Percentiles rank a stretch among this genome's conserved stretches.
Evolutionary conservation across 805 yeast genomes (phyloP).

Genomic region (Blastobotrys americana): DNA sequence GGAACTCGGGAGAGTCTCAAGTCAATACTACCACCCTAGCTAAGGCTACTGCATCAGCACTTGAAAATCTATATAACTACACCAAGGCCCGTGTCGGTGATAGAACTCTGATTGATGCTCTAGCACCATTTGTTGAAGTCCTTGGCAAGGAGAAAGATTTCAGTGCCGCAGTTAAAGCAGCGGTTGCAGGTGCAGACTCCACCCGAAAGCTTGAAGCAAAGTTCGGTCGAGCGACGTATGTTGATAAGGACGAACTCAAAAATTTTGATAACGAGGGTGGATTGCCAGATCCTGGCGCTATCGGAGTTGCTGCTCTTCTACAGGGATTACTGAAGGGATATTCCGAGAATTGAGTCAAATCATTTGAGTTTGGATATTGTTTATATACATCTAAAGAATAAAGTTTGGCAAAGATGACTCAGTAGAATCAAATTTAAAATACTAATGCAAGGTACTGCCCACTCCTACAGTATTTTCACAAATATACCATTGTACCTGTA

Average conservation of each 20-base stretch:
- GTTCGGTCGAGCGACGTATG: constrained; percentile 92
- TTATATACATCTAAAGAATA: too few relatives aligned
- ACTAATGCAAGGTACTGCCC: too few relatives aligned
- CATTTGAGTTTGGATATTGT: too few relatives aligned
- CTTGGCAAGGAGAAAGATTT: constrained; percentile 48
- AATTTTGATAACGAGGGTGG: constrained; percentile 38
- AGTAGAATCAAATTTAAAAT: too few relatives aligned
- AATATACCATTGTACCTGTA: too few relatives aligned
- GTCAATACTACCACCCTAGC: constrained; percentile 24
- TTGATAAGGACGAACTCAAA: constrained; percentile 51
- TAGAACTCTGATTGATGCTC: constrained; percentile 80
- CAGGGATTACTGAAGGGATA: constrained; percentile 32
- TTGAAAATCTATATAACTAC: constrained; percentile 70
- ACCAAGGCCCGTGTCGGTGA: constrained; percentile 88
- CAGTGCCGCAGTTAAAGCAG: constrained; percentile 56
- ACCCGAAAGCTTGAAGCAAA: constrained; percentile 74
- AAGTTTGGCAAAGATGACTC: too few relatives aligned
- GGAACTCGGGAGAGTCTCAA: constrained; percentile 20
- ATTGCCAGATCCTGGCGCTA: constrained; percentile 92
- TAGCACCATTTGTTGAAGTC: constrained; percentile 75
- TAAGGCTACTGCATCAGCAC: constrained; percentile 41
- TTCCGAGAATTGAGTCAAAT: too few relatives aligned
- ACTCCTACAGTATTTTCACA: too few relatives aligned
- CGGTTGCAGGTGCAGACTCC: constrained; percentile 57
- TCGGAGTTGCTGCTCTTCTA: constrained; percentile 63